These are phyloP conservation scores for Parastagonospora avenae DNA, from an alignment of 2,329 filamentous ascomycete species.

Conservation along the genomic window DNA sequence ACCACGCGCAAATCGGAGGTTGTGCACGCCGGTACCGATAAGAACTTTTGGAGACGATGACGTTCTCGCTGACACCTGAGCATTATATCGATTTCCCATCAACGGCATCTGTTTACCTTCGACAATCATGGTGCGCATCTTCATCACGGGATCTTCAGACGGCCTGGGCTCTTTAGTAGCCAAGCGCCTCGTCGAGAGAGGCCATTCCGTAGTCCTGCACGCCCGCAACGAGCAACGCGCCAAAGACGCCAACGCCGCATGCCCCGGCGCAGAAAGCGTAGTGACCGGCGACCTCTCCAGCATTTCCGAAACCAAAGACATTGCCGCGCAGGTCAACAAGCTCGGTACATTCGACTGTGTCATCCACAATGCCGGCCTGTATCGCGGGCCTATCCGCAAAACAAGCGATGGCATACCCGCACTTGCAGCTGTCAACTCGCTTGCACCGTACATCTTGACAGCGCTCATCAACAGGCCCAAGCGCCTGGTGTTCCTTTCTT, in stretches of 20 bases:
- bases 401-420: constrained; percentile 55
- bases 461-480: constrained; percentile 56
- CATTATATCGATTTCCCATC: too few species aligned
- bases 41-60: neutral
- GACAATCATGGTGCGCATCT: constrained; percentile 50
- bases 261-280: constrained; percentile 57
- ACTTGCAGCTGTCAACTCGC: constrained; percentile 61
- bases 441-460: constrained; percentile 64
- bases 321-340: constrained; percentile 58
- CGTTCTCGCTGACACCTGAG: neutral
- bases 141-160: constrained; percentile 64
- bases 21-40: neutral
- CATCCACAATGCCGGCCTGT: constrained; percentile 64
- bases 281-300: constrained; percentile 60
- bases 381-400: constrained; percentile 49
- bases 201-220: constrained; percentile 63
- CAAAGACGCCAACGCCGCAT: constrained; percentile 53
- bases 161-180: constrained; percentile 61
- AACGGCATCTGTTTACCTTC: neutral
- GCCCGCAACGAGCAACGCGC: constrained; percentile 62
- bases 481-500: constrained; percentile 59
- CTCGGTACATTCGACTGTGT: constrained; percentile 60
- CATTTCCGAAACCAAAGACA: constrained; percentile 55
- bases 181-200: constrained; percentile 55
- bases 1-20: neutral